Evolutionary conservation across 164 flowering plant species (phyloP).

Genomic region (Umbellularia californica): DNA sequence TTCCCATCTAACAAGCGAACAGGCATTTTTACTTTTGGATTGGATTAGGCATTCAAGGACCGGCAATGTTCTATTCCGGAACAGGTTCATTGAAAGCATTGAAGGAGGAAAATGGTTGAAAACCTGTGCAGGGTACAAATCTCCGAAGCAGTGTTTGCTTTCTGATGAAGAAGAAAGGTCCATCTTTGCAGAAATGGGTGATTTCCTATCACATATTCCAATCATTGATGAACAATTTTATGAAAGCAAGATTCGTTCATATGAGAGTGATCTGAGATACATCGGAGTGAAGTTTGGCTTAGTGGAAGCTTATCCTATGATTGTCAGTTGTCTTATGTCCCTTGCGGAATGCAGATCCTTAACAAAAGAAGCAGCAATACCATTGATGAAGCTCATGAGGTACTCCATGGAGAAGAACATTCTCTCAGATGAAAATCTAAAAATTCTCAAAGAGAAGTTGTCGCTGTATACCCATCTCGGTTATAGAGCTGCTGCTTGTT

Average conservation of each 20-base stretch:
- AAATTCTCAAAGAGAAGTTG: conserved; percentile 23
- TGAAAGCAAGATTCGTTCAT: conserved; percentile 28
- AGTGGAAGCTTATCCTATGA: conserved; percentile 43
- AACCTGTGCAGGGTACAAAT: conserved; percentile 28
- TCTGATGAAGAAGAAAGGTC: conserved; percentile 27
- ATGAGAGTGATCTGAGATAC: conserved; percentile 38
- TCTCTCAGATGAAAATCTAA: conserved; percentile 32
- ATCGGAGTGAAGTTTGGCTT: conserved; percentile 52
- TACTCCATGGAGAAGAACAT: conserved; percentile 29
- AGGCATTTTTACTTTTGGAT: conserved; percentile 40
- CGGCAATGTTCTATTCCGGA: conserved; percentile 12
- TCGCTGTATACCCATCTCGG: conserved; percentile 49
- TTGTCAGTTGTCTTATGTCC: conserved; percentile 46
- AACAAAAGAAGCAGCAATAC: conserved; percentile 32
- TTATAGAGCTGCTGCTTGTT: conserved; percentile 33
- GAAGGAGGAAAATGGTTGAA: conserved; percentile 53
- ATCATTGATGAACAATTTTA: conserved; percentile 43
- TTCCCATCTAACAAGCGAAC: conserved; percentile 39
- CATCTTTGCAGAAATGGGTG: conserved; percentile 33
- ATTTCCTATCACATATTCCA: conserved; percentile 56
- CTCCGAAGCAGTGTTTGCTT: conserved; percentile 49
- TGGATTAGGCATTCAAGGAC: conserved; percentile 35
- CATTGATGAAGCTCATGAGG: conserved; percentile 43
- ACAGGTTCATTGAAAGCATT: conserved; percentile 36
- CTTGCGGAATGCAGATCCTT: conserved; percentile 25